Evolutionary conservation across 768 basidiomycete genomes (phyloP).

Genomic region (Candolleomyces aberdarensis): DNA sequence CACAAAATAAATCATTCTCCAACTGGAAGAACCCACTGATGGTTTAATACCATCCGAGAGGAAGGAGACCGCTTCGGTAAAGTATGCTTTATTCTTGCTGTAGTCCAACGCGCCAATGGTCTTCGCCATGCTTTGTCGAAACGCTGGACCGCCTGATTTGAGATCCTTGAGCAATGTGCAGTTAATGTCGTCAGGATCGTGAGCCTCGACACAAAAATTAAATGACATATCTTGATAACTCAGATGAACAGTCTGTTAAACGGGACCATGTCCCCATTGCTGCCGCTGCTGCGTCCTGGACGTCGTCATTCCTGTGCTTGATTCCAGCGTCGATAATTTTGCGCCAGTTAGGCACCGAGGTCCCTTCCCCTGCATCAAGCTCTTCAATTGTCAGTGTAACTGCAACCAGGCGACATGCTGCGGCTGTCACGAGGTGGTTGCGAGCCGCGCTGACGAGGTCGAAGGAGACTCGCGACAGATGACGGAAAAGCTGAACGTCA

Average conservation of each 20-base stretch:
- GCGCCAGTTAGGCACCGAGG: conserved; percentile 60
- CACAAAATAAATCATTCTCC: conserved; percentile 14
- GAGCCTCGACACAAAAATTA: conserved; percentile 10
- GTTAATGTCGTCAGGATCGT: conserved; percentile 5
- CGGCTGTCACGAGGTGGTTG: conserved; percentile 68
- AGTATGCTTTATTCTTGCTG: conserved; percentile 46
- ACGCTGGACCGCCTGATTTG: conserved; percentile 41
- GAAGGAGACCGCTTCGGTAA: conserved; percentile 52
- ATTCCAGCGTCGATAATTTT: conserved; percentile 68
- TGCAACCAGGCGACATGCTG: conserved; percentile 71
- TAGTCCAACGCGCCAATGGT: conserved; percentile 72
- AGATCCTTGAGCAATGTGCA: conserved; percentile 65
- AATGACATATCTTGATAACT: conserved; percentile 71
- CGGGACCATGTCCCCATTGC: conserved; percentile 70
- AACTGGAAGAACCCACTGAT: conserved; percentile 36
- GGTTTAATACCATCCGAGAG: conserved; percentile 58
- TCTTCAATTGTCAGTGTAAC: conserved; percentile 59
- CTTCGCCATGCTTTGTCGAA: conserved; percentile 74
- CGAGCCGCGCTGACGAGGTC: conserved; percentile 59
- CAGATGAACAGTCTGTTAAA: conserved; percentile 59
- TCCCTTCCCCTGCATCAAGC: conserved; percentile 35
- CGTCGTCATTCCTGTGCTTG: conserved; percentile 57
- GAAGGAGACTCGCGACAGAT: conserved; percentile 55
- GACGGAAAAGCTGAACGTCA: conserved; percentile 56
- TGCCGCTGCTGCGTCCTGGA: conserved; percentile 75